Evolutionary conservation across 345 rosid species (phyloP).

Genomic region (Carallia brachiata): DNA sequence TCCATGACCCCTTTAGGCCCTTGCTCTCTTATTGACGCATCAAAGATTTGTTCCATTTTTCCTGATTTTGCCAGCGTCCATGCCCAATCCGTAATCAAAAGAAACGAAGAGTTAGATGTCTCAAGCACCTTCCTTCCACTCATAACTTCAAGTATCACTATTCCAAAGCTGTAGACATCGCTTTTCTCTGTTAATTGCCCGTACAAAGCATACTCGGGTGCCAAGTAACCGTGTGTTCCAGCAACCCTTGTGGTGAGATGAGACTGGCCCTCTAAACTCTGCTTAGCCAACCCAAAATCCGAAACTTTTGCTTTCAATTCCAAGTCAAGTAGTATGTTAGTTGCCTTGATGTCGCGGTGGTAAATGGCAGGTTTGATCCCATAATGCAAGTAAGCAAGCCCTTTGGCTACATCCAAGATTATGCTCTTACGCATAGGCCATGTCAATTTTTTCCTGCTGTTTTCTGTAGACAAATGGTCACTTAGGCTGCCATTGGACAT

Average conservation of each 20-base stretch:
- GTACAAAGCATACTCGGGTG: slow-evolving; percentile 56
- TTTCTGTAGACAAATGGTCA: slow-evolving; percentile 32
- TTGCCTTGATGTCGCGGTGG: slow-evolving; percentile 63
- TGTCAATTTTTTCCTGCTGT: slow-evolving; percentile 22
- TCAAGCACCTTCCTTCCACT: slow-evolving; percentile 57
- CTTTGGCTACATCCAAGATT: slow-evolving; percentile 55
- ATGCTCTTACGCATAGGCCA: slow-evolving; percentile 62
- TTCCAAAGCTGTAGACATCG: slow-evolving; percentile 62
- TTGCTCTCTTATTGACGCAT: slow-evolving; percentile 38
- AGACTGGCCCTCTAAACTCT: slow-evolving; percentile 50
- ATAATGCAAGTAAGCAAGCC: slow-evolving; percentile 56
- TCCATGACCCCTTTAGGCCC: slow-evolving; percentile 57
- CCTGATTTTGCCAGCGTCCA: slow-evolving; percentile 47
- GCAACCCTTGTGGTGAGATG: slow-evolving; percentile 64
- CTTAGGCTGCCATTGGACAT: slow-evolving; percentile 56
- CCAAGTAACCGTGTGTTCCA: slow-evolving; percentile 61
- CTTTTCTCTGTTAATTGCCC: slow-evolving; percentile 64
- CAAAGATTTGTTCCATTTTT: slow-evolving; percentile 33
- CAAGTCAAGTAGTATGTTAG: slow-evolving; percentile 50
- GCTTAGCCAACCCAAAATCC: slow-evolving; percentile 61
- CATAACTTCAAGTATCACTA: slow-evolving; percentile 54
- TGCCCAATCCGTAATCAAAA: slow-evolving; percentile 61
- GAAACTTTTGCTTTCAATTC: slow-evolving; percentile 50
- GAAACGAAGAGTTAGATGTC: slow-evolving; percentile 32
- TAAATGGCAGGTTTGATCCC: slow-evolving; percentile 58